A percentile compares a stretch with the other conserved stretches of the same genome.
Conservation (phyloP, 208 protist species). For the Crithidia brevicula region DNA sequence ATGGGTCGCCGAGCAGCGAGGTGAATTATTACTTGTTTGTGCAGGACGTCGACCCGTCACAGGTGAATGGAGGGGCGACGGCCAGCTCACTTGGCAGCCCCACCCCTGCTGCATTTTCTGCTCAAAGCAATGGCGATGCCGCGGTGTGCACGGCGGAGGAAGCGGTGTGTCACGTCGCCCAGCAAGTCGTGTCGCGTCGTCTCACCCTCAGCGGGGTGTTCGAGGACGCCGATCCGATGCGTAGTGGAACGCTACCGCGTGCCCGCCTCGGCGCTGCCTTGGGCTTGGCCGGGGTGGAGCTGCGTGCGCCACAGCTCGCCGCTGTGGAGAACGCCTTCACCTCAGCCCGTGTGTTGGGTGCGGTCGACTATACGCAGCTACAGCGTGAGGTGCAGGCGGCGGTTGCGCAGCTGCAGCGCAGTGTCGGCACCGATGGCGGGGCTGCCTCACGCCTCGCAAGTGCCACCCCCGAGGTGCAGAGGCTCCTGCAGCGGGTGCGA, state of each 20-base stretch:
- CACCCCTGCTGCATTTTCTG: too few species aligned
- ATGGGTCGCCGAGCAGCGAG: constrained; percentile 68
- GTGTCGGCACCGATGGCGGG: constrained; percentile 9
- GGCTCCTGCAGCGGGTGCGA: constrained; percentile 46
- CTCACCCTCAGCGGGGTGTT: constrained; percentile 80
- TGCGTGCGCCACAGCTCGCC: constrained; percentile 49
- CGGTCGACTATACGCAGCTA: constrained; percentile 52
- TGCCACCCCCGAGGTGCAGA: constrained; percentile 22
- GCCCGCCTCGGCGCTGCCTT: constrained; percentile 73
- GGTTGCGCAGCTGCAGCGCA: constrained; percentile 3
- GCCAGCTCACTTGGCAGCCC: too few species aligned
- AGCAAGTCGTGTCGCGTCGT: constrained; percentile 54
- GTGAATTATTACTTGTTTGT: constrained; percentile 92
- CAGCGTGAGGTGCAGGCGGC: constrained; percentile 41
- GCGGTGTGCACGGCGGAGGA: constrained; percentile 13
- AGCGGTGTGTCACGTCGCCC: constrained; percentile 58
- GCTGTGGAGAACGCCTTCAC: constrained; percentile 52
- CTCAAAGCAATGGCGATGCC: too few species aligned
- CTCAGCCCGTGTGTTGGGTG: constrained; percentile 23
- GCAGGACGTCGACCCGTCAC: constrained; percentile 75
- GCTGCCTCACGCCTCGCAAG: neutral
- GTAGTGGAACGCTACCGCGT: constrained; percentile 54
- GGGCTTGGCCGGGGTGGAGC: constrained; percentile 59
- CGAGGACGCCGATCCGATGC: constrained; percentile 83
- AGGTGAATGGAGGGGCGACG: constrained; percentile 29